These are phyloP conservation scores for Umbelopsis isabellina DNA, from an alignment of 192 early-diverging fungal genomes.

Conservation along the genomic window DNA sequence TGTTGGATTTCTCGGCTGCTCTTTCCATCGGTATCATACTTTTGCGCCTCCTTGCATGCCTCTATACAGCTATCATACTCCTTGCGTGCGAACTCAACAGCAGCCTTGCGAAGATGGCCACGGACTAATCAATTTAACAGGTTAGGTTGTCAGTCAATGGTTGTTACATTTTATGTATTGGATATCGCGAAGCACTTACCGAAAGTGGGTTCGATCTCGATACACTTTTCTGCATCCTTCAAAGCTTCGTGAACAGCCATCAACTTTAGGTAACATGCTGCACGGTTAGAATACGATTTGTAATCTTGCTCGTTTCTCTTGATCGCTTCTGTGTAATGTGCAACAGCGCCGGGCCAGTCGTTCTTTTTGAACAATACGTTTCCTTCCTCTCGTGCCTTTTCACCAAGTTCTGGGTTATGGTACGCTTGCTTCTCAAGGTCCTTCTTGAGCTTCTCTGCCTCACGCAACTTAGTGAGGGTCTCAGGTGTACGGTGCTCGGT, in stretches of 20 bases:
- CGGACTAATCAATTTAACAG: slow-evolving; percentile 53
- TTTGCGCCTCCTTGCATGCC: slow-evolving; percentile 76
- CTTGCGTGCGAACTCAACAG: slow-evolving; percentile 84
- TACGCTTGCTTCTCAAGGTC: slow-evolving; percentile 86
- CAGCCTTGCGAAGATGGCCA: slow-evolving; percentile 96
- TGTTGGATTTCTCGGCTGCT: slow-evolving; percentile 83
- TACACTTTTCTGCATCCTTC: slow-evolving; percentile 92
- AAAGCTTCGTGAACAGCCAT: slow-evolving; percentile 92
- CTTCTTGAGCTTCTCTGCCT: slow-evolving; percentile 81
- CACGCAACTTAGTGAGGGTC: slow-evolving; percentile 84
- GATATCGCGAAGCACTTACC: slow-evolving; percentile 31
- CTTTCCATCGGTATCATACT: slow-evolving; percentile 83
- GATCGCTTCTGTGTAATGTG: slow-evolving; percentile 94
- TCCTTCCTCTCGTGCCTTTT: slow-evolving; percentile 91
- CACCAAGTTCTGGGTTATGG: slow-evolving; percentile 76
- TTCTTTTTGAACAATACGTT: slow-evolving; percentile 93
- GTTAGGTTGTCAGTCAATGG: background rate
- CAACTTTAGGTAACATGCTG: slow-evolving; percentile 94
- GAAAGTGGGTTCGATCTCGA: slow-evolving; percentile 84
- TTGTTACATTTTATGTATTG: background rate
- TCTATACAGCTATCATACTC: slow-evolving; percentile 87
- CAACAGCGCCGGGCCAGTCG: slow-evolving; percentile 84
- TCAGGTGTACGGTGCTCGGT: slow-evolving; percentile 96
- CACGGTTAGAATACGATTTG: slow-evolving; percentile 94
- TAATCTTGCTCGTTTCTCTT: slow-evolving; percentile 92